phyloP scores from a whole-genome alignment of 2,329 filamentous ascomycete genomes.

The Plenodomus lindquistii region DNA sequence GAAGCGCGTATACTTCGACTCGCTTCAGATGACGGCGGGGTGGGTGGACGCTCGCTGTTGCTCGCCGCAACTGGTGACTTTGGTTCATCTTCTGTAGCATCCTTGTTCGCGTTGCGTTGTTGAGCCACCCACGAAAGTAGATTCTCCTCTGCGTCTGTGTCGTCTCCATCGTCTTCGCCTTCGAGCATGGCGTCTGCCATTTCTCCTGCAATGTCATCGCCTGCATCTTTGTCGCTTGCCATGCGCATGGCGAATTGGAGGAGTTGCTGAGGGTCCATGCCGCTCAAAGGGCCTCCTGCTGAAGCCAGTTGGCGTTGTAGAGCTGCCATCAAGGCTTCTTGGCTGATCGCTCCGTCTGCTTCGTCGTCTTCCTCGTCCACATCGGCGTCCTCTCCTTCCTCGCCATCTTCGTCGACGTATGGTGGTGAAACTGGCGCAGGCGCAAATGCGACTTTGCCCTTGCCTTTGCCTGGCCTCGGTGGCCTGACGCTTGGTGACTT shows the following conservation, averaged over 20 bases:
- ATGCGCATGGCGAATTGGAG: conserved; percentile 51
- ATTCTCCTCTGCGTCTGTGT: conserved; percentile 33
- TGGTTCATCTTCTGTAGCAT: conserved; percentile 7
- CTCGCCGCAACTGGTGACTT: conserved; percentile 9
- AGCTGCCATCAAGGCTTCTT: conserved; percentile 44
- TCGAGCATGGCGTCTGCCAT: conserved; percentile 49
- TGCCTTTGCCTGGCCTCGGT: conserved; percentile 10
- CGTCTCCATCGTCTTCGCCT: conserved; percentile 37
- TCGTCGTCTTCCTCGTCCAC: conserved; percentile 19
- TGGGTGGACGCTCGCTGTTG: conserved; percentile 20
- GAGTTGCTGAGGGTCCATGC: conserved; percentile 48
- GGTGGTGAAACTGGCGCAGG: conserved; percentile 18
- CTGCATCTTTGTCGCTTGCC: conserved; percentile 46
- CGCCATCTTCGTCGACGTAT: conserved; percentile 15
- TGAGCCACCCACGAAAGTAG: conserved; percentile 39
- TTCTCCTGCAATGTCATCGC: conserved; percentile 49
- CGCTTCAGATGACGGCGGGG: conserved; percentile 27
- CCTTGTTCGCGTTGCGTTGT: conserved; percentile 28
- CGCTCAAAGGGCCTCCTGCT: conserved; percentile 41
- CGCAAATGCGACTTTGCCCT: conserved; percentile 11
- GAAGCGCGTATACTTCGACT: conserved; percentile 15
- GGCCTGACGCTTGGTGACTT: conserved; percentile 12
- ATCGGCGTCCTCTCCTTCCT: conserved; percentile 17
- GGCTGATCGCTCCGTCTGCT: conserved; percentile 36
- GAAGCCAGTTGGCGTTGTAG: conserved; percentile 40